These are phyloP conservation scores for Entomortierella parvispora DNA, from an alignment of 192 early-diverging fungal genomes.

Conservation along the genomic window DNA sequence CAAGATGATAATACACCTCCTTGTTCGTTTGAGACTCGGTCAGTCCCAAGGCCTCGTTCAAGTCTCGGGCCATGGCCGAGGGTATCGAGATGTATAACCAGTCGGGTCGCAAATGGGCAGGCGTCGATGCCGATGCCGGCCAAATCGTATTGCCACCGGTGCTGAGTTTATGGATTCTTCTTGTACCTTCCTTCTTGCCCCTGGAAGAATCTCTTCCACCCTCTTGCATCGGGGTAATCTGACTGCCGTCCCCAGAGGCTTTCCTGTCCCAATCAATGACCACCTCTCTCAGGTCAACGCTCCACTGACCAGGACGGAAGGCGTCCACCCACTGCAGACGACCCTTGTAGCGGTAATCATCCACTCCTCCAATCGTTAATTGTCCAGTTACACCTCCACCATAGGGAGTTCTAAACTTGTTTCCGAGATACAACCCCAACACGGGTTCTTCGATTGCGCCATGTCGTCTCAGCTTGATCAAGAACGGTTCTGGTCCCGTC, in stretches of 20 bases:
- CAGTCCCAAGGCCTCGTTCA: no score
- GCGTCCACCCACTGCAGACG: not conserved
- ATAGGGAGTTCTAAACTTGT: no score
- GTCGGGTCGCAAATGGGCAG: no score
- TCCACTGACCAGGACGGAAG: not conserved
- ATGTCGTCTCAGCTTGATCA: no score
- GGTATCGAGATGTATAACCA: no score
- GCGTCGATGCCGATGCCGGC: no score
- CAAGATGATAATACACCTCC: not conserved
- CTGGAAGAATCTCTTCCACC: no score
- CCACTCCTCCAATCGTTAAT: conserved; percentile 2
- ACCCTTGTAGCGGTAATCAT: not conserved
- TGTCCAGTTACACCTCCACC: not conserved
- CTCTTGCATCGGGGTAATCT: not conserved
- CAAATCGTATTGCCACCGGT: no score
- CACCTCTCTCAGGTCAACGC: not conserved
- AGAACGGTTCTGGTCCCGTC: not conserved
- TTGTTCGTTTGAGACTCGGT: no score
- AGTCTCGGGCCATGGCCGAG: no score
- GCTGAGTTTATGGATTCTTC: no score
- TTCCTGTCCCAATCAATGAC: not conserved
- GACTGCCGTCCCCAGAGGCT: not conserved
- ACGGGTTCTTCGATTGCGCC: not conserved
- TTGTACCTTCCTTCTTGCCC: no score
- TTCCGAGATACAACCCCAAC: not conserved